These are phyloP conservation scores for Hericium erinaceus DNA, from an alignment of 768 basidiomycete species.

Conservation along the genomic window DNA sequence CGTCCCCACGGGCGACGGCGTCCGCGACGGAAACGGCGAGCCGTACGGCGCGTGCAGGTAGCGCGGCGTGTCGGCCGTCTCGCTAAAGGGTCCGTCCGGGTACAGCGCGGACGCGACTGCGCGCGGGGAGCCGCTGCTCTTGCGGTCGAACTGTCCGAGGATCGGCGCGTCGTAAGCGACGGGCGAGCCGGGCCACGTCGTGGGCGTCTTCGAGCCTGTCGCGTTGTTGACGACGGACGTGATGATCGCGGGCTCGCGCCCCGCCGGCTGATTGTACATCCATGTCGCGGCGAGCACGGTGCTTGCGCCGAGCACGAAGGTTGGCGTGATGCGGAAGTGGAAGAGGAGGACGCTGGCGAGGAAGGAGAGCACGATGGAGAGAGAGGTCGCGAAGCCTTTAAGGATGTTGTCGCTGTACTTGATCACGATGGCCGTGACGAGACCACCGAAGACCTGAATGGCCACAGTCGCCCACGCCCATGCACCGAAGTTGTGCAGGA, in stretches of 20 bases:
- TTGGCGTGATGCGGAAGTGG: conserved; percentile 78
- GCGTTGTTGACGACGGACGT: conserved; percentile 20
- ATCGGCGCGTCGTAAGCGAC: conserved; percentile 45
- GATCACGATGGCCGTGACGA: conserved; percentile 93
- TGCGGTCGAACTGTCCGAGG: conserved; percentile 46
- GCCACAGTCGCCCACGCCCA: conserved; percentile 96
- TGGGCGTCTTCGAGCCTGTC: conserved; percentile 23
- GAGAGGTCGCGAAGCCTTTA: conserved; percentile 95
- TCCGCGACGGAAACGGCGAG: conserved; percentile 39
- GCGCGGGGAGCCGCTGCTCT: conserved; percentile 40
- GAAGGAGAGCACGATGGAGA: conserved; percentile 93
- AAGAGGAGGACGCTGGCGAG: conserved; percentile 88
- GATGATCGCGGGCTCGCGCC: conserved; percentile 27
- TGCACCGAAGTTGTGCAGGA: conserved; percentile 68
- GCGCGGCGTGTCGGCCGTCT: conserved; percentile 33
- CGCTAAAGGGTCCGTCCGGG: conserved; percentile 27
- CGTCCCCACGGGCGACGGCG: conserved; percentile 32
- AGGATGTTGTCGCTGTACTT: conserved; percentile 93
- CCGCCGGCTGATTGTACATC: conserved; percentile 82
- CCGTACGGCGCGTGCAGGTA: conserved; percentile 42
- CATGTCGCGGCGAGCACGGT: conserved; percentile 86
- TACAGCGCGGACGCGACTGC: conserved; percentile 17
- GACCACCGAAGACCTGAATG: conserved; percentile 86
- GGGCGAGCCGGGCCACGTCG: conserved; percentile 35
- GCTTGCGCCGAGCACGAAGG: conserved; percentile 78